Evolutionary conservation across 2,329 filamentous ascomycete species (phyloP).

Genomic region (Davidsoniella australis): DNA sequence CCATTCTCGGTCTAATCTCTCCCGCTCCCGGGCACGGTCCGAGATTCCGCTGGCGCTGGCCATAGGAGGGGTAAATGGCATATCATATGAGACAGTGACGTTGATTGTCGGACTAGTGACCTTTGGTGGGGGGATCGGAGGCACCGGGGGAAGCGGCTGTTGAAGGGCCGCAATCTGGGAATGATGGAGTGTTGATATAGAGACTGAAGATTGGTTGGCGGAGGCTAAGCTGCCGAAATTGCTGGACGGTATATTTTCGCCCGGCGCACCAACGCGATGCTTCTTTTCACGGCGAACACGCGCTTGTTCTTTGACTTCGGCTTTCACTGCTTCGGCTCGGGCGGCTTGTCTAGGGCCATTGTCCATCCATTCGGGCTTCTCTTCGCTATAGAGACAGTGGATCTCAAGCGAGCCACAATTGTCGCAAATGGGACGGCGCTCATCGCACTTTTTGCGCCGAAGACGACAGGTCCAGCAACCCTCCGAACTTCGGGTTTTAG

Average conservation of each 20-base stretch:
- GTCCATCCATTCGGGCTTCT: conserved; percentile 43
- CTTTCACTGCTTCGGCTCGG: conserved; percentile 36
- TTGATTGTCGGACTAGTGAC: conserved; percentile 1
- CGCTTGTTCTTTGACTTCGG: conserved; percentile 38
- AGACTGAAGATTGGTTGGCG: conserved; percentile 12
- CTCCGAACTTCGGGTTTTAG: conserved; percentile 12
- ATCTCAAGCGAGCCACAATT: conserved; percentile 36
- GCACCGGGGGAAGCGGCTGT: conserved; percentile 11
- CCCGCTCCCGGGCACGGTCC: conserved; percentile 17
- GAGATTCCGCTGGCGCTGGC: background rate
- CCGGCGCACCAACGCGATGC: conserved; percentile 18
- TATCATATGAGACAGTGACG: conserved; percentile 8
- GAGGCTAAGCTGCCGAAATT: conserved; percentile 11
- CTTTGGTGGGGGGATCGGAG: conserved; percentile 1
- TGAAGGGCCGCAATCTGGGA: background rate
- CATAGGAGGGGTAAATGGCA: conserved; percentile 12
- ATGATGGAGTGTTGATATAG: conserved; percentile 2
- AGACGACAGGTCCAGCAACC: conserved; percentile 46
- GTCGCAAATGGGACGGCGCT: conserved; percentile 33
- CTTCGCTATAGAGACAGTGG: conserved; percentile 33
- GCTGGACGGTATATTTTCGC: background rate
- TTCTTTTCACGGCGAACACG: conserved; percentile 32
- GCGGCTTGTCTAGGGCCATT: conserved; percentile 30
- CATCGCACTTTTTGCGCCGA: conserved; percentile 45
- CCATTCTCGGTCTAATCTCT: conserved; percentile 19